Base-by-base conservation (phyloP, 331 rosid species). In the Saraca asoca region DNA sequence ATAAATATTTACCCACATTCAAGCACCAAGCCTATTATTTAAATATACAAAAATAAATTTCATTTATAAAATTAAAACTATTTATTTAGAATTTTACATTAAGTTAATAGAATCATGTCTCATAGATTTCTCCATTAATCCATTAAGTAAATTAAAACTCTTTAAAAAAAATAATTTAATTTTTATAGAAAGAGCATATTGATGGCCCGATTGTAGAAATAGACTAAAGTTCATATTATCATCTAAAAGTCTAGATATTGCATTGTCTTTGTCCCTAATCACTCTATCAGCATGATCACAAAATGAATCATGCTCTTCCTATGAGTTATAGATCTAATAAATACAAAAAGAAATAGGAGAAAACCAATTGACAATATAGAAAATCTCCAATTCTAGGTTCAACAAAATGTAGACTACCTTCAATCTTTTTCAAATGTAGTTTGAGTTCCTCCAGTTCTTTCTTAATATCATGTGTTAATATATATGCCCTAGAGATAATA, bases 291-390 rank as follows among this genome's bases (percentile, higher is more conserved):
- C 95, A 75, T 90, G 95, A 85, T 86, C 85, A 18, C 88, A 93
- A 73, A 90, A 88, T 50, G 97, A 85, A 75, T 76, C 69, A 77
- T 90, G 92, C 81, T 90, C 99, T 65, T 86, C 96, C 97, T 94
- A 76, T 37, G 75, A 53, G 77, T 72, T 51, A 63, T 24, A 45
- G 73, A 63, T 52, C 42, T 59, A 76, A 53, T 75, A 69, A 77
- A 62, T 51, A 59, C 71, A 52, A 45, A 33, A 18, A 9, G 68
- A 56, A 72, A 24, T 3, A 24, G 2, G 3, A 3, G 31, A 35
- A 31, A 53, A 65, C 65, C 44, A 24, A 31, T 54, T 41, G 16
- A 49, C 51, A 20, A 12, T 44, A 12, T 9, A 38, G 18, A 72
- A 45, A 24, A 48, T 24, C 13, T 61, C 68, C 78, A 70, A 52